A percentile compares a stretch with the other conserved stretches of the same genome.
phyloP scores from a whole-genome alignment of 148 eudicot genomes.

The Diospyros lotus region DNA sequence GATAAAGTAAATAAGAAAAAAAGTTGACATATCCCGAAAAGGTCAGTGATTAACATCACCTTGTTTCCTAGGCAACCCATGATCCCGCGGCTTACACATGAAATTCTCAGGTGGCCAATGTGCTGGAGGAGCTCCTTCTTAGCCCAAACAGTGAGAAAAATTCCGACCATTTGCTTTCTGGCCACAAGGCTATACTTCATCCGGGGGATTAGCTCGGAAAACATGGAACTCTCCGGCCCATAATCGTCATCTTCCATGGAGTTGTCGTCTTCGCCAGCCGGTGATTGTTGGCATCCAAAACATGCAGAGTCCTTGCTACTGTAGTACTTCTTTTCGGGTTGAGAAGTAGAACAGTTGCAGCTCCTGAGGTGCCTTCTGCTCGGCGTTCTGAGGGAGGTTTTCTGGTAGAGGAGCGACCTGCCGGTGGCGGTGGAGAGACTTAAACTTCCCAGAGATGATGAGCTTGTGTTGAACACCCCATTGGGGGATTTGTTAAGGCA shows the following conservation, averaged over 20 bases:
- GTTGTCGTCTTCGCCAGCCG: conserved; percentile 29
- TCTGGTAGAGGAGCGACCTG: conserved; percentile 42
- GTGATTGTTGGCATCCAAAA: conserved; percentile 40
- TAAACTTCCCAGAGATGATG: conserved; percentile 5
- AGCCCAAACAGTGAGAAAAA: conserved; percentile 51
- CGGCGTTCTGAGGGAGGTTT: conserved; percentile 49
- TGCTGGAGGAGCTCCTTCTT: conserved; percentile 44
- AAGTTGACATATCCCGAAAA: background rate
- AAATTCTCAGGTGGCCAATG: conserved; percentile 46
- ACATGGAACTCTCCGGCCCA: conserved; percentile 21
- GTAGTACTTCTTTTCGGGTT: conserved; percentile 36
- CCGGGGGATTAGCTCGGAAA: conserved; percentile 22
- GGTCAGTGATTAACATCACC: conserved; percentile 18
- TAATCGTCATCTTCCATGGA: conserved; percentile 51
- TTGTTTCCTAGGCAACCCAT: conserved; percentile 61
- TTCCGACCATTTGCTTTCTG: conserved; percentile 68
- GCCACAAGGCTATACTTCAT: conserved; percentile 41
- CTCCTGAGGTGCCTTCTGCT: conserved; percentile 55
- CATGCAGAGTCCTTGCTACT: conserved; percentile 38
- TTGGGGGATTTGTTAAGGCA: conserved; percentile 37
- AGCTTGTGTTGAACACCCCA: conserved; percentile 21
- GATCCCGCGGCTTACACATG: conserved; percentile 49
- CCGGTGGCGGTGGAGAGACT: conserved; percentile 23
- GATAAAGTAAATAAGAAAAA: too few species aligned
- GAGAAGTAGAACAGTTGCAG: conserved; percentile 49